Base-by-base conservation (phyloP, 164 flowering plant species). In the Houttuynia cordata region DNA sequence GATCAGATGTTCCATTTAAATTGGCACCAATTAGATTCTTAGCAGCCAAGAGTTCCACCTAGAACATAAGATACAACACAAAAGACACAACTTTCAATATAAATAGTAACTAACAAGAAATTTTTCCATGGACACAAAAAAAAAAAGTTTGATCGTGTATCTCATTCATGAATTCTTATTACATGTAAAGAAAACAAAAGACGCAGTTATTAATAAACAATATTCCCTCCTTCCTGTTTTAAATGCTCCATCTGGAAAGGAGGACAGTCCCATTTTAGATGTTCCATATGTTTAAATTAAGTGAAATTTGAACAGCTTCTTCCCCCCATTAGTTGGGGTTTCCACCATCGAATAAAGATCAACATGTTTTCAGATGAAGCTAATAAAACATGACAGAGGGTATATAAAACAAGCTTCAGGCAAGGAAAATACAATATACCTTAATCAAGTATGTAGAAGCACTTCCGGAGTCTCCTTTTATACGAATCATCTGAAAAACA, bases 1-100 rank as follows among this genome's bases (percentile, higher is more conserved):
- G 99, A 81, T 94, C 99, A 39, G 99, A 94, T 23, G 95, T 94
- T 71, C 97, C 99, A 81, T 94, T 94, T 71, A 94, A 68, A 69
- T 91, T 94, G 68, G 99, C 99, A 68, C 83, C 96, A 61, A 91
- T 77, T 21, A 94, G 88, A 77, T 94, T 94, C 79, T 91, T 94
- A 24, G 97, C 99, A 54, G 99, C 99, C 77, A 94, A 76, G 50
- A 94, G 73, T 73, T 87, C 97, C 70, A 88, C 61, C 99, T 94
- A 74, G 63, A 73, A 58, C 8, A 57, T 10, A 7, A 45, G 12
- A 45, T 49, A 45, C 53, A 51, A 64, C 3, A 23, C n/a, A n/a
- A n/a, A n/a, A n/a, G n/a, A n/a, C 40, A 30, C 47, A n/a, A n/a
- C n/a, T n/a, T 15, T 56, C 1, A 62, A 57, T 10, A 21, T 23